Evolutionary conservation across 2,329 filamentous ascomycete species (phyloP).

Genomic region (Aurifilum marmelostoma): DNA sequence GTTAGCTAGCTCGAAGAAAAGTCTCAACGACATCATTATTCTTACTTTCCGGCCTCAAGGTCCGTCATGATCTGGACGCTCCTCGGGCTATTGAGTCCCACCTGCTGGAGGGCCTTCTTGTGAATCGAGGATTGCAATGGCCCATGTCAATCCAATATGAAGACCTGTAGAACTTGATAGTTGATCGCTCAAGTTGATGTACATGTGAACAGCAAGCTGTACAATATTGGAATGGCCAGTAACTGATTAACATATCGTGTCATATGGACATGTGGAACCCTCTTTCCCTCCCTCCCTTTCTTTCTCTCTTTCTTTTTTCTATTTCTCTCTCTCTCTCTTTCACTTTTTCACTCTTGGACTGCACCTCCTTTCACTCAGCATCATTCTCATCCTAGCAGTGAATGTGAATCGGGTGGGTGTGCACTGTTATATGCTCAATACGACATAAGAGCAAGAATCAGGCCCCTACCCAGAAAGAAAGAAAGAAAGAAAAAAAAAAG

Average conservation of each 20-base stretch:
- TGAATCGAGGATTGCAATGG: neutral
- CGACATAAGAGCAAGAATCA: neutral
- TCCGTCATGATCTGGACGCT: neutral
- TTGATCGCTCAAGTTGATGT: neutral
- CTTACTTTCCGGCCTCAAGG: neutral
- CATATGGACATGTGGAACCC: too few relatives aligned
- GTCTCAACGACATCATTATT: neutral
- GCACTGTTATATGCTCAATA: neutral
- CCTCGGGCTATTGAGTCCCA: neutral
- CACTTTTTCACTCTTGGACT: too few relatives aligned
- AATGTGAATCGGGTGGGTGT: neutral
- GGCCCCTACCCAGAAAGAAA: too few relatives aligned
- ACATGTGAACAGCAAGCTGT: neutral
- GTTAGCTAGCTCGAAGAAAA: slow-evolving; percentile 17
- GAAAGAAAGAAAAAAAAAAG: too few relatives aligned
- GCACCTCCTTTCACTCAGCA: too few relatives aligned
- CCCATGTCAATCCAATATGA: neutral
- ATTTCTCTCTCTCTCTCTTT: neutral
- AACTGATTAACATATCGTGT: neutral
- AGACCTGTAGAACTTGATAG: neutral
- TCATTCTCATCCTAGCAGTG: neutral
- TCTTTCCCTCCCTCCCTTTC: too few relatives aligned
- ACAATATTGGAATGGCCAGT: neutral
- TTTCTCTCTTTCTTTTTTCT: neutral
- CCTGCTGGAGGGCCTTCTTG: neutral